A percentile compares a stretch with the other conserved stretches of the same genome.
Evolutionary conservation across 23 red algal genomes (phyloP).

Genomic region (Rhodosorus marinus): DNA sequence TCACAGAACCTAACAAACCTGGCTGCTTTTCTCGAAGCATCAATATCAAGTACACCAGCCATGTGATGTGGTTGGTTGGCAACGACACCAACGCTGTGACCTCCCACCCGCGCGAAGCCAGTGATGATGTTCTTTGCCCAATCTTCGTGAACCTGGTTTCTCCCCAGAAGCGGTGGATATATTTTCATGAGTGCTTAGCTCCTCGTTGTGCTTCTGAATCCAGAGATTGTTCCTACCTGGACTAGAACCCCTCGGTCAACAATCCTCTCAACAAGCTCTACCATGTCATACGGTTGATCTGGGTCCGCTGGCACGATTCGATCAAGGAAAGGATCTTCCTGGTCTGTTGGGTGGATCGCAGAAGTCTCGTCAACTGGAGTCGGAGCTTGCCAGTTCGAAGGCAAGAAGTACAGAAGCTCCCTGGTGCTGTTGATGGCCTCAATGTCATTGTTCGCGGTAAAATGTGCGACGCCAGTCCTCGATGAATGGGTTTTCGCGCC

Average conservation of each 20-base stretch:
- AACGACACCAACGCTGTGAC: conserved; percentile 18
- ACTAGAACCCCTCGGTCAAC: conserved; percentile 23
- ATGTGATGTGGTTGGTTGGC: conserved; percentile 28
- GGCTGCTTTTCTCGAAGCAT: conserved; percentile 40
- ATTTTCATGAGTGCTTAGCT: too few species aligned
- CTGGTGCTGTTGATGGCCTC: conserved; percentile 15
- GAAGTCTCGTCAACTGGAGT: not conserved
- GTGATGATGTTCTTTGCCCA: conserved; percentile 26
- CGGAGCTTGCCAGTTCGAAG: conserved; percentile 2
- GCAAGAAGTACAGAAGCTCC: conserved; percentile 26
- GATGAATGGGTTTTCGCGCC: conserved; percentile 19
- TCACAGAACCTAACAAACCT: conserved; percentile 60
- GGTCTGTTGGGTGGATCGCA: not conserved
- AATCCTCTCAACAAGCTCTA: conserved; percentile 9
- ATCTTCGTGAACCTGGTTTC: conserved; percentile 8
- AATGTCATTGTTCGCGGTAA: conserved; percentile 6
- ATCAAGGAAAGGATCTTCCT: conserved; percentile 12
- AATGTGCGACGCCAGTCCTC: conserved; percentile 25
- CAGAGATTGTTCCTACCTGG: too few species aligned
- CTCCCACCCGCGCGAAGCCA: conserved; percentile 27
- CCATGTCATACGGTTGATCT: conserved; percentile 42
- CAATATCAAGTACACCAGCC: conserved; percentile 27
- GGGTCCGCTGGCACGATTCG: conserved; percentile 17
- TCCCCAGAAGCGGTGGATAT: too few species aligned
- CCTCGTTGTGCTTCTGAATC: too few species aligned